Percentiles rank a stretch among this genome's conserved stretches.
Evolutionary conservation across 2,329 filamentous ascomycete genomes (phyloP).

Genomic region (Phaeomoniella chlamydospora): DNA sequence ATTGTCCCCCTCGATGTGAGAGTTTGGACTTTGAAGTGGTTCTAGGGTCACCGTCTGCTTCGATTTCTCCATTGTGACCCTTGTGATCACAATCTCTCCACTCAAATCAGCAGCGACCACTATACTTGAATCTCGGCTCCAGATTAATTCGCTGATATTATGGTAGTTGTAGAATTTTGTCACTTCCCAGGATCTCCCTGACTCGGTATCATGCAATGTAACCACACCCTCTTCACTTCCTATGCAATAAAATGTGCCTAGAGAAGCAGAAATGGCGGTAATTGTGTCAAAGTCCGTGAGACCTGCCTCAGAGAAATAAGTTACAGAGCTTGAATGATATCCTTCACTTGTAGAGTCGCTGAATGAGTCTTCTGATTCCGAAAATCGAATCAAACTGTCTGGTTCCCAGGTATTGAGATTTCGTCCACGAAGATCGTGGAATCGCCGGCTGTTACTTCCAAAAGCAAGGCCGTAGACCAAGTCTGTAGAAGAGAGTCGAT

Average conservation of each 20-base stretch:
- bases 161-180: too few species aligned
- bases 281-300: conserved; percentile 8
- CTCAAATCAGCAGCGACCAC: too few species aligned
- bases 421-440: conserved; percentile 14
- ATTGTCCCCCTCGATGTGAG: too few species aligned
- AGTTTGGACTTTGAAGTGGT: too few species aligned
- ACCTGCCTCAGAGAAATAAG: conserved; percentile 1
- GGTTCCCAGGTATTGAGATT: conserved; percentile 17
- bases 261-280: conserved; percentile 8
- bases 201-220: conserved; percentile 6
- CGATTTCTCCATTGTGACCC: too few species aligned
- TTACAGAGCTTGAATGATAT: conserved; percentile 5
- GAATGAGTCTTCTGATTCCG: conserved; percentile 9
- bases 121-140: too few species aligned
- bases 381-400: conserved; percentile 9
- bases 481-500: conserved; percentile 10
- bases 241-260: conserved; percentile 9
- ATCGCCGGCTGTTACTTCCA: conserved; percentile 11
- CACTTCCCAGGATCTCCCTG: too few species aligned
- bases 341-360: conserved; percentile 7
- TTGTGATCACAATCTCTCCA: too few species aligned
- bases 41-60: too few species aligned
- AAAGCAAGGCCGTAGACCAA: conserved; percentile 12
- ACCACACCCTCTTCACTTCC: conserved; percentile 13
- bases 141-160: too few species aligned